Evolutionary conservation across 345 rosid species (phyloP).

Genomic region (Zanthoxylum bungeanum): DNA sequence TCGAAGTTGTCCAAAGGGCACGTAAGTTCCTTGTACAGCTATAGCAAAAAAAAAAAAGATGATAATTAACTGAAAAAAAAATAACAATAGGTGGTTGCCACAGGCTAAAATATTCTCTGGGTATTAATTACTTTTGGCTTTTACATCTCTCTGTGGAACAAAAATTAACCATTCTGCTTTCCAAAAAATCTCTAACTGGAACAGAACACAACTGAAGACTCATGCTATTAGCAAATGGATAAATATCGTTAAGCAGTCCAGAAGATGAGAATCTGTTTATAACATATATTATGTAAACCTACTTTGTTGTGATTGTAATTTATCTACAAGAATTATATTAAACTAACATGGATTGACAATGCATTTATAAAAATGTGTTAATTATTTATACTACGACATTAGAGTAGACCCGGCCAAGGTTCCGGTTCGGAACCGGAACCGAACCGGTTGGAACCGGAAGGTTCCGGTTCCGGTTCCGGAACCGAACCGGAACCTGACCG

Average conservation of each 20-base stretch:
- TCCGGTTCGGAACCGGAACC: too few species aligned
- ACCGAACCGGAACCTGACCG: too few species aligned
- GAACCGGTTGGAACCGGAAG: too few species aligned
- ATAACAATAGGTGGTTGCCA: too few species aligned
- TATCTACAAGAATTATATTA: neutral
- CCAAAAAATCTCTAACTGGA: neutral
- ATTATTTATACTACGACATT: neutral
- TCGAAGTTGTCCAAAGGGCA: slow-evolving; percentile 95
- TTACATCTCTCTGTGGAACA: neutral
- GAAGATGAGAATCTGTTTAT: neutral
- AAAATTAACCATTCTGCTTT: neutral
- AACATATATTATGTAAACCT: neutral
- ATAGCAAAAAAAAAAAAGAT: slow-evolving; percentile 22
- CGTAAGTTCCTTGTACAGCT: slow-evolving; percentile 92
- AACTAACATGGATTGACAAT: neutral
- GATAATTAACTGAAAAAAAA: neutral
- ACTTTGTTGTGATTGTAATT: neutral
- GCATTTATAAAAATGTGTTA: neutral
- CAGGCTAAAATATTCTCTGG: neutral
- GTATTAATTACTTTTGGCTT: neutral
- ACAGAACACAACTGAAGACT: neutral
- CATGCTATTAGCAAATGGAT: neutral
- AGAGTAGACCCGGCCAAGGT: too few species aligned
- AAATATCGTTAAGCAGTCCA: neutral
- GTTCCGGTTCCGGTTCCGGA: too few species aligned